Base-by-base conservation (phyloP, 1,284 basidiomycete species). In the Coniferiporia weirii region DNA sequence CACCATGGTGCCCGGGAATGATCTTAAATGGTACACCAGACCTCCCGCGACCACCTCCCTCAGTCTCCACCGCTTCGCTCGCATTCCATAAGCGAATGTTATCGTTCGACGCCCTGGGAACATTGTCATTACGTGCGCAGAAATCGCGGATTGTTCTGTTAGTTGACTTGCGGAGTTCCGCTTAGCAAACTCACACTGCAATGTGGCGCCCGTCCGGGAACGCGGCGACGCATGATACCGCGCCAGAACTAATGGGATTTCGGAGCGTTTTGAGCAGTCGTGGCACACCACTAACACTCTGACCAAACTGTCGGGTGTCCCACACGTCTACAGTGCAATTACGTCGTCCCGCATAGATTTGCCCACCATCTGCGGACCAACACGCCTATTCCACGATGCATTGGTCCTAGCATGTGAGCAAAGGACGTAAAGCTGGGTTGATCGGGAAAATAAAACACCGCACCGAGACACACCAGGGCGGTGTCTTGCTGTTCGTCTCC, bases 71-170 rank as follows among this genome's bases (percentile, higher is more conserved):
- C 47, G 84, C 82, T 64, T 93, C 89, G 19, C 84, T 81, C 34
- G 90, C 91, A 68, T 98, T 94, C 95, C 95, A 99, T 47, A 99
- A 71, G 32, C 97, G 81, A 60, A 99, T 83, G 69, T 98, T 98
- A 74, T 99, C 96, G 59, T 87, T 84, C 15, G 93, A 95, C 7
- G 93, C 96, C 61, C 93, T 95, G 54, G 10, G 46, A 44, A 9
- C 19, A 44, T 22, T 22, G 40, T 7, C 19, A 51, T 12, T 22
- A 60, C 48, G 56, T 52, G 27, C 3, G 2, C 2, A 27, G 27
- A 27, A 27, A 27, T 2, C 27, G 27, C 27, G 27, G 27, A 5
- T 27, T 27, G 27, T 27, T 27, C 27, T 27, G 27, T 27, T 27
- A 27, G 27, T 5, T 27, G 27, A 27, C 3, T 27, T 27, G 27